phyloP scores from a whole-genome alignment of 2,329 filamentous ascomycete species.

The Capronia americana region DNA sequence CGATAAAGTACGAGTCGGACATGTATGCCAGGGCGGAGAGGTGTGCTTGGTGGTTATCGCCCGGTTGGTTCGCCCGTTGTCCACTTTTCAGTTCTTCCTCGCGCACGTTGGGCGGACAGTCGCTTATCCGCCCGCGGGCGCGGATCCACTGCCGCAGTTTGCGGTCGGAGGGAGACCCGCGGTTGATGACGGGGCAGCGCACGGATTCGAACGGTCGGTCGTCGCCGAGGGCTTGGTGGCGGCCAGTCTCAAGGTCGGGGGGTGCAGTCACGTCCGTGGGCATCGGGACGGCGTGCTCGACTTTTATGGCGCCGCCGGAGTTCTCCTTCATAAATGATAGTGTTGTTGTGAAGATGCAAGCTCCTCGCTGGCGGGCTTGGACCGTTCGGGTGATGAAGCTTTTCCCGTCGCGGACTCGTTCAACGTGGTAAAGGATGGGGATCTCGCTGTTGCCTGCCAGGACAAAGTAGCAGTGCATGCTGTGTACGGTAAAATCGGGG shows the following conservation, averaged over 20 bases:
- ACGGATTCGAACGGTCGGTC: conserved; percentile 48
- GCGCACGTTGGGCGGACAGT: conserved; percentile 38
- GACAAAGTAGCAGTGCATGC: conserved; percentile 99
- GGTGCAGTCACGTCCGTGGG: conserved; percentile 53
- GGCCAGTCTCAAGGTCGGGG: conserved; percentile 39
- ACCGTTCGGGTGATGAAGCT: conserved; percentile 93
- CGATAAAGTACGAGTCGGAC: conserved; percentile 91
- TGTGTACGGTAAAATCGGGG: conserved; percentile 80
- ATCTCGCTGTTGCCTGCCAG: conserved; percentile 84
- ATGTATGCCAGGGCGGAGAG: conserved; percentile 90
- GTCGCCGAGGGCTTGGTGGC: conserved; percentile 16
- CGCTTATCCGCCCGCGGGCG: conserved; percentile 43
- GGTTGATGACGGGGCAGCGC: conserved; percentile 52
- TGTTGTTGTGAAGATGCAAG: conserved; percentile 93
- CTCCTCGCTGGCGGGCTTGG: conserved; percentile 87
- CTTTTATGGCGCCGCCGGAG: conserved; percentile 58
- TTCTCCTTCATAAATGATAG: conserved; percentile 80
- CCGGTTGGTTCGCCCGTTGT: conserved; percentile 26
- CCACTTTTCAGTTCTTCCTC: conserved; percentile 33
- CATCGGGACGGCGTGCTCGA: conserved; percentile 71
- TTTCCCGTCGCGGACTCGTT: conserved; percentile 86
- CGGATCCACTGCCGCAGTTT: conserved; percentile 64
- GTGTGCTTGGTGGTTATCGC: conserved; percentile 41
- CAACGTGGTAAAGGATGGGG: conserved; percentile 93
- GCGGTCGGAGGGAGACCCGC: conserved; percentile 64